phyloP scores from a whole-genome alignment of 257 asterid species.

The Galeopsis tetrahit region DNA sequence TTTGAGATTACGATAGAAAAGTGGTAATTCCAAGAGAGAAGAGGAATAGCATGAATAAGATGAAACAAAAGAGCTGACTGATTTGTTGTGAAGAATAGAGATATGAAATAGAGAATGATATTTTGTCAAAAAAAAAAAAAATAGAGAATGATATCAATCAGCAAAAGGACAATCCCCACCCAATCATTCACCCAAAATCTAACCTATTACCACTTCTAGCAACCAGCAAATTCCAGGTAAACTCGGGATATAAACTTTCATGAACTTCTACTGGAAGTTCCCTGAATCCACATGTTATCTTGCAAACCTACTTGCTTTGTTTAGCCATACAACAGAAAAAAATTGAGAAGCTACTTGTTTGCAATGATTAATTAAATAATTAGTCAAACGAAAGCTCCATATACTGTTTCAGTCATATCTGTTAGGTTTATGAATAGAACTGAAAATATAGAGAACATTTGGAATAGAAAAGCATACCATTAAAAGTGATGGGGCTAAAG shows the following conservation, averaged over 20 bases:
- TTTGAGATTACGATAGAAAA: neutral
- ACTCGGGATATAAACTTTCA: neutral
- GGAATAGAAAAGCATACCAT: conserved; percentile 60
- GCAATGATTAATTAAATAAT: neutral
- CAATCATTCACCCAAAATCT: neutral
- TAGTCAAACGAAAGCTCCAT: conserved; percentile 17
- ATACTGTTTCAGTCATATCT: neutral
- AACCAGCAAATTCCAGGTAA: neutral
- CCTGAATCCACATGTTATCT: neutral
- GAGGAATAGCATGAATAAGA: neutral
- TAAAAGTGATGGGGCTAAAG: conserved; percentile 97
- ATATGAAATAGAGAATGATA: neutral
- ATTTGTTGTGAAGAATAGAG: neutral
- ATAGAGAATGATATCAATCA: neutral
- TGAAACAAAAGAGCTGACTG: neutral
- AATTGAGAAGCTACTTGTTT: conserved; percentile 27
- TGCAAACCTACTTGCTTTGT: neutral
- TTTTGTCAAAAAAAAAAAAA: too few species aligned
- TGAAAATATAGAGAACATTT: conserved; percentile 25
- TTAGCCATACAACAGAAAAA: neutral
- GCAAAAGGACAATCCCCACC: neutral
- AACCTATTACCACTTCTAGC: neutral
- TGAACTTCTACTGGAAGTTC: neutral
- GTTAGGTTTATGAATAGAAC: conserved; percentile 23
- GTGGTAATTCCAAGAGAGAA: neutral